phyloP scores from a whole-genome alignment of 352 stramenopile genomes.

The Pythium inflatum region DNA sequence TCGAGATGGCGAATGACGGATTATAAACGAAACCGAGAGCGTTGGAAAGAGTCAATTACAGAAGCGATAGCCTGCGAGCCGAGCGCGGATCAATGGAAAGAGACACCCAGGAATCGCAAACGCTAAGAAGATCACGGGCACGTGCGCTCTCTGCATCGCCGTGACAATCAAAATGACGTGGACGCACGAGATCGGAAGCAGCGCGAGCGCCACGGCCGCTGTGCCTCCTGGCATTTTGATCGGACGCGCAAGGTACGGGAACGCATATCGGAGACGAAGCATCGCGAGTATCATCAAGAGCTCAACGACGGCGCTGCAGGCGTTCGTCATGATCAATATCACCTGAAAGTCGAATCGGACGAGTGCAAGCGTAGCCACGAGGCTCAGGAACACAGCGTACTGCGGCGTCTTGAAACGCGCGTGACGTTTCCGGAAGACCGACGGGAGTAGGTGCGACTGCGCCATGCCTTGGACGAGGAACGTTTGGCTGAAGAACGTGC shows the following conservation, averaged over 20 bases:
- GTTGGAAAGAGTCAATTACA: too few species aligned
- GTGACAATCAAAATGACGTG: too few species aligned
- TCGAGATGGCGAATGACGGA: too few species aligned
- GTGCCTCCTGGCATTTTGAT: slow-evolving; percentile 26
- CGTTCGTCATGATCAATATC: slow-evolving; percentile 74
- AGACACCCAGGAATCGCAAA: too few species aligned
- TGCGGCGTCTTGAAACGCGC: slow-evolving; percentile 23
- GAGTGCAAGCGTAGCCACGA: slow-evolving; percentile 15
- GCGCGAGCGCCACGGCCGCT: too few species aligned
- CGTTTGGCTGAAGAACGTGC: slow-evolving; percentile 82
- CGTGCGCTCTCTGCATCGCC: too few species aligned
- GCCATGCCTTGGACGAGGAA: slow-evolving; percentile 68
- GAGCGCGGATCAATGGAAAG: too few species aligned
- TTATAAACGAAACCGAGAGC: too few species aligned
- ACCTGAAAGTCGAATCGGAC: slow-evolving; percentile 40
- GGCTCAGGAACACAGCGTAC: slow-evolving; percentile 14
- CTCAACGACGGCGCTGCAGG: slow-evolving; percentile 68
- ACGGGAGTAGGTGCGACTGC: slow-evolving; percentile 69
- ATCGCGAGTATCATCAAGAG: slow-evolving; percentile 81
- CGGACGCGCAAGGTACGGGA: slow-evolving; percentile 44
- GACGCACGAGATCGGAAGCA: too few species aligned
- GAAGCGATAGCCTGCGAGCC: too few species aligned
- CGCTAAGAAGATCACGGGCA: too few species aligned
- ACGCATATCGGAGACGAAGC: slow-evolving; percentile 66
- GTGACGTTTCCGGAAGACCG: slow-evolving; percentile 59